Conservation (phyloP, 1,284 basidiomycete genomes). For the Gymnopus androsaceus region DNA sequence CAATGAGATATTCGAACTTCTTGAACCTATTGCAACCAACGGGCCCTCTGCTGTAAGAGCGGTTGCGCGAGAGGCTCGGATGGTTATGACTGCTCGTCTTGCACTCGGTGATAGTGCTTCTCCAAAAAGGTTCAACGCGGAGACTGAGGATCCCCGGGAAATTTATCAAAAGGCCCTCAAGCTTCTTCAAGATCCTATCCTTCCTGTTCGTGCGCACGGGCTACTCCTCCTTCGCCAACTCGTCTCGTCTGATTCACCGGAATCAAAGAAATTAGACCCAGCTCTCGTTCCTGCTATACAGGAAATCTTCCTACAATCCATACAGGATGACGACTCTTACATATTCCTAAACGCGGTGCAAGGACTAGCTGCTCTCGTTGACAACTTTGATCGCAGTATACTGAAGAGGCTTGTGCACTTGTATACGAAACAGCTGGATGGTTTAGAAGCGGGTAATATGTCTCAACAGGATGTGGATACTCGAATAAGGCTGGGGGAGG, state of each 20-base stretch:
- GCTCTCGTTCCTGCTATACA: slow-evolving; percentile 83
- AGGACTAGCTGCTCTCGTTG: slow-evolving; percentile 83
- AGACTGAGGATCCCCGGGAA: slow-evolving; percentile 50
- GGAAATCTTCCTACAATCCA: slow-evolving; percentile 82
- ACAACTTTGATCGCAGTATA: slow-evolving; percentile 75
- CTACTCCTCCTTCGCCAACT: slow-evolving; percentile 81
- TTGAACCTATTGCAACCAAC: slow-evolving; percentile 57
- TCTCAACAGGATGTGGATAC: slow-evolving; percentile 75
- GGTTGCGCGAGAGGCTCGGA: slow-evolving; percentile 74
- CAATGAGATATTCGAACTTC: slow-evolving; percentile 68
- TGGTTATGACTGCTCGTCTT: slow-evolving; percentile 80
- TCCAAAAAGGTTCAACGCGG: slow-evolving; percentile 29
- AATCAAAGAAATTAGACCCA: slow-evolving; percentile 41
- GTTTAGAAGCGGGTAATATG: slow-evolving; percentile 47
- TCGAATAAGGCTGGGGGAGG: slow-evolving; percentile 86
- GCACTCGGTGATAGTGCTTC: slow-evolving; percentile 49
- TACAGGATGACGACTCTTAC: slow-evolving; percentile 94
- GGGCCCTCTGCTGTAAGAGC: slow-evolving; percentile 52
- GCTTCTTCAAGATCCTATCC: slow-evolving; percentile 86
- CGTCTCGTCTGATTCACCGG: slow-evolving; percentile 44
- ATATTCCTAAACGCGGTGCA: slow-evolving; percentile 93
- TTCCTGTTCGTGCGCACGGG: slow-evolving; percentile 96
- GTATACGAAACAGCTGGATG: slow-evolving; percentile 60
- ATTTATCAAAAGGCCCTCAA: slow-evolving; percentile 87
- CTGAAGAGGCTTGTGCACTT: slow-evolving; percentile 63